A percentile compares a stretch with the other conserved stretches of the same genome.
Evolutionary conservation across 2,329 filamentous ascomycete species (phyloP).

Genomic region (Sclerotinia borealis): DNA sequence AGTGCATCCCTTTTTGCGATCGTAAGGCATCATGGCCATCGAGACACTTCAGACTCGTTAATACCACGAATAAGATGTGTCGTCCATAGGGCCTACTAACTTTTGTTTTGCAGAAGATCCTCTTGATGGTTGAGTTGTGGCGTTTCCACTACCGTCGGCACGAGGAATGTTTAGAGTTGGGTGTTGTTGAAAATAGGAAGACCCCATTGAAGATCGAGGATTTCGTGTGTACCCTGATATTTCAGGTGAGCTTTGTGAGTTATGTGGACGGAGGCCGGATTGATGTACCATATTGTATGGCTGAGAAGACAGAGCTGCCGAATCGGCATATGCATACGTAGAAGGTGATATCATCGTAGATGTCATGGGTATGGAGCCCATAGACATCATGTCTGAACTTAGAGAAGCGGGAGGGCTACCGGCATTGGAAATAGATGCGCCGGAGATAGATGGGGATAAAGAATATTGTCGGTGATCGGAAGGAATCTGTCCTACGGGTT

Average conservation of each 20-base stretch:
- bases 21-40: slow-evolving; percentile 31
- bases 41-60: slow-evolving; percentile 14
- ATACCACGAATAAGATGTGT: slow-evolving; percentile 9
- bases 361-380: slow-evolving; percentile 30
- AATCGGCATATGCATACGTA: slow-evolving; percentile 31
- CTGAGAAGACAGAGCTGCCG: slow-evolving; percentile 29
- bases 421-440: slow-evolving; percentile 29
- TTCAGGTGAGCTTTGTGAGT: slow-evolving; percentile 35
- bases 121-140: slow-evolving; percentile 16
- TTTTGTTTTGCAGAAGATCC: slow-evolving; percentile 19
- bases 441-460: slow-evolving; percentile 32
- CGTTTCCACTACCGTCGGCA: slow-evolving; percentile 20
- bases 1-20: slow-evolving; percentile 33
- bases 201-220: slow-evolving; percentile 31
- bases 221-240: slow-evolving; percentile 32
- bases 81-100: slow-evolving; percentile 16
- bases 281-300: slow-evolving; percentile 34
- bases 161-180: slow-evolving; percentile 28
- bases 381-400: slow-evolving; percentile 30
- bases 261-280: slow-evolving; percentile 32
- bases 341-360: slow-evolving; percentile 29
- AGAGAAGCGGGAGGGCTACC: slow-evolving; percentile 30
- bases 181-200: slow-evolving; percentile 28
- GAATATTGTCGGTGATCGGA: slow-evolving; percentile 30
- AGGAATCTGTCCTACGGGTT: slow-evolving; percentile 17